A percentile compares a stretch with the other conserved stretches of the same genome.
These are phyloP conservation scores for Somion occarium DNA, from an alignment of 1,284 basidiomycete species.

Conservation along the genomic window DNA sequence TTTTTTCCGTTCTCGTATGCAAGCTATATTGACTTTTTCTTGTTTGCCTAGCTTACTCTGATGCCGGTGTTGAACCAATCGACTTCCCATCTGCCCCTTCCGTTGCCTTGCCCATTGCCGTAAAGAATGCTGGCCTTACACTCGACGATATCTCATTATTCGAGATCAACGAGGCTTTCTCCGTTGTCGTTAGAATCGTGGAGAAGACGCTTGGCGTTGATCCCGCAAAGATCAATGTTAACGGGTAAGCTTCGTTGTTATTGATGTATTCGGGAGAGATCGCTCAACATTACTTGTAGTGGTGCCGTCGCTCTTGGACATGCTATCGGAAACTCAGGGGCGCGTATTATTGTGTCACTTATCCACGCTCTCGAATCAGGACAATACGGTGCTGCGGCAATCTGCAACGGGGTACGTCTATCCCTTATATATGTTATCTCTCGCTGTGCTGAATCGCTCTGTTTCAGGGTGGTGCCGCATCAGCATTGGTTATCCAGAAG, in stretches of 20 bases:
- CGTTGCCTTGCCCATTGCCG: conserved; percentile 84
- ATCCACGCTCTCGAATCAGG: conserved; percentile 91
- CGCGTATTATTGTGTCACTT: conserved; percentile 93
- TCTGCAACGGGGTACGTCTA: conserved; percentile 90
- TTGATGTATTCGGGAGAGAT: neutral
- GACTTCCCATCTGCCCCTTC: conserved; percentile 98
- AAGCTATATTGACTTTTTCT: no score
- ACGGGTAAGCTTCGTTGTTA: conserved; percentile 56
- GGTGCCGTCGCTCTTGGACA: conserved; percentile 93
- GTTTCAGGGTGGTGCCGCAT: conserved; percentile 84
- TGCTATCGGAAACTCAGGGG: conserved; percentile 94
- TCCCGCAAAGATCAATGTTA: conserved; percentile 86
- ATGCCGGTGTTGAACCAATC: conserved; percentile 94
- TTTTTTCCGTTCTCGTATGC: no score
- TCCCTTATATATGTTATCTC: conserved; percentile 3
- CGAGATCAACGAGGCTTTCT: conserved; percentile 99
- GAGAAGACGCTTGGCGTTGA: conserved; percentile 87
- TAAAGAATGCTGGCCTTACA: conserved; percentile 83
- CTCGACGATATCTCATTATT: conserved; percentile 87
- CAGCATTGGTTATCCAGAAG: conserved; percentile 86
- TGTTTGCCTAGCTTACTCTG: conserved; percentile 90
- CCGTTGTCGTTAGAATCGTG: conserved; percentile 87
- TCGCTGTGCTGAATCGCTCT: conserved; percentile 11
- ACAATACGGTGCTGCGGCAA: conserved; percentile 94
- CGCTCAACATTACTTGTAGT: conserved; percentile 32